A percentile compares a stretch with the other conserved stretches of the same genome.
Conservation (phyloP, 2,329 filamentous ascomycete species). For the Sarocladiaceae sp. region DNA sequence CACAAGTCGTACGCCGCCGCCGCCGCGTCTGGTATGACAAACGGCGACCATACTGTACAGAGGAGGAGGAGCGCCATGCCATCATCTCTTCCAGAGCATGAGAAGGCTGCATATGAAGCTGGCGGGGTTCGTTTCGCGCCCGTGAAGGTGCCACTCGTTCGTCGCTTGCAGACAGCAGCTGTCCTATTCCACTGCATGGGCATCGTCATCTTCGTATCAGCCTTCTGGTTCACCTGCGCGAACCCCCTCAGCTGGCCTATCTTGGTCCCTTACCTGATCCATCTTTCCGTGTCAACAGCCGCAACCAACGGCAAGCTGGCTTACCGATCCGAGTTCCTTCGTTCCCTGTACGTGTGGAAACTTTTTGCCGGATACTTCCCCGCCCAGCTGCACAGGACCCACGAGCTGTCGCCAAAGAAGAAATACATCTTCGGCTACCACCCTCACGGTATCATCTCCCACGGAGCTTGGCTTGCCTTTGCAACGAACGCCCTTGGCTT, state of each 20-base stretch:
- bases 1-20: conserved; percentile 10
- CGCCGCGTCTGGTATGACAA: conserved; percentile 6
- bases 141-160: conserved; percentile 62
- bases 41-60: conserved; percentile 10
- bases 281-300: conserved; percentile 73
- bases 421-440: conserved; percentile 98
- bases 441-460: conserved; percentile 93
- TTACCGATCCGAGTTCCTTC: conserved; percentile 68
- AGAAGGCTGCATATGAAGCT: conserved; percentile 27
- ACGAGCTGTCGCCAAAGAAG: conserved; percentile 68
- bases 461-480: conserved; percentile 91
- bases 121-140: conserved; percentile 77
- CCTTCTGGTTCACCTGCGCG: conserved; percentile 87
- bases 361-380: conserved; percentile 93
- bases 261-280: conserved; percentile 69
- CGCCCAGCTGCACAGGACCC: conserved; percentile 77
- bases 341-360: conserved; percentile 71
- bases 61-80: conserved; percentile 9
- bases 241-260: conserved; percentile 89
- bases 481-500: conserved; percentile 87
- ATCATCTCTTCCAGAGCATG: conserved; percentile 21
- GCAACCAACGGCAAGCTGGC: conserved; percentile 68
- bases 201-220: conserved; percentile 63
- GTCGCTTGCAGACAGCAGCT: conserved; percentile 71
- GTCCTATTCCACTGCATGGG: conserved; percentile 68